Base-by-base conservation (phyloP, 2,329 filamentous ascomycete species). In the Drechslerella stenobrocha region DNA sequence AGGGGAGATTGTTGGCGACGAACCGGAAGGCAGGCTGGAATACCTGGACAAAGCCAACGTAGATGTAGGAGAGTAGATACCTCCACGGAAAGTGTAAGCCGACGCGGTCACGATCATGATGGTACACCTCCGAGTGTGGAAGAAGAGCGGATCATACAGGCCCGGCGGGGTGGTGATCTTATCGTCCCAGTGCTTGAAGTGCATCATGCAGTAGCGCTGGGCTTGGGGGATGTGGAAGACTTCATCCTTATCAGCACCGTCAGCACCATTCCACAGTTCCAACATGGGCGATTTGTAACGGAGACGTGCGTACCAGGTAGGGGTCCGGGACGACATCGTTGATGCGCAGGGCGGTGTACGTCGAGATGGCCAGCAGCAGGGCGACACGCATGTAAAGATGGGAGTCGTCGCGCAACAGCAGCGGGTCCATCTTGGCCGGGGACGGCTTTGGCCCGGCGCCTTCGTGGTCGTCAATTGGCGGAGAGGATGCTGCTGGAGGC, bases 161-260 rank as follows among this genome's bases (percentile, higher is more conserved):
- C 91, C 93, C 0, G 93, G 92, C 0, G 93, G 93, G 1, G 93
- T 98, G 0, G 93, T 98, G 74, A 98, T 93, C 76, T 97, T 98
- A 65, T 92, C 87, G 76, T 98, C 91, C 93, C 93, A 98, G 58
- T 89, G 81, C 9, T 76, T 75, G 78, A 87, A 95, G 55, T 82
- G 82, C 8, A 87, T 86, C 37, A 82, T 76, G 76, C 91, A 96
- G 76, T 96, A 98, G 26, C 83, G 84, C 73, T 95, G 89, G 0
- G 90, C 90, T 77, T 98, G 93, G 0, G 90, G 89, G 20, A 96
- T 86, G 75, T 98, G 89, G 70, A 93, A 95, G 26, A 90, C 80
- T 75, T 95, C 89, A 75, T 95, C 89, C 88, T 92, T 70, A 20
- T 30, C 44, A 64, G 58, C 30, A 30, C 40, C 28, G 52, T 66